Base-by-base conservation (phyloP, 208 protist species). In the Trypanosoma lewisi region DNA sequence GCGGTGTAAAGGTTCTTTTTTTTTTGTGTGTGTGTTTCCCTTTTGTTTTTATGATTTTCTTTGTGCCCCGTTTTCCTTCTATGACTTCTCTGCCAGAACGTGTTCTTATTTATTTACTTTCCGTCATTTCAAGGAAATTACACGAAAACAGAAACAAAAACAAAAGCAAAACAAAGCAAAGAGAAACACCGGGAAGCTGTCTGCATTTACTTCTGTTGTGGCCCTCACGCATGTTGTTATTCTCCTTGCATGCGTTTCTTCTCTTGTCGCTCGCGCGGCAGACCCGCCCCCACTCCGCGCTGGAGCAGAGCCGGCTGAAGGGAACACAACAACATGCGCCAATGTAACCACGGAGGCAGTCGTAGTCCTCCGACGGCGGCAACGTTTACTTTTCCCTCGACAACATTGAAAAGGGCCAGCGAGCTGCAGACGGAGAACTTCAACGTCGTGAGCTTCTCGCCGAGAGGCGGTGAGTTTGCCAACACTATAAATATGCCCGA, bases 371-470 rank as follows among this genome's bases (percentile, higher is more conserved):
- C 21, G 56, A 28, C 51, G 75, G 36, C 44, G 56, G 25, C 33
- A 75, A 60, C 0, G 51, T 83, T 23, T 74, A 44, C 31, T 73
- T 83, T 19, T 65, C 51, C 4, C 55, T 88, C 16, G 51, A 80
- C 25, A 63, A 47, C 6, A 6, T 77, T 9, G 56, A 50, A 27
- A 47, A 66, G 78, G 23, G 78, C 71, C 1, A 66, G 68, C 21
- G 50, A 47, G 23, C 33, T 85, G 19, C 25, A 3, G 5, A 68
- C 62, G 12, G 31, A 58, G 4, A 56, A 67, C 25, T 65, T 85
- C 5, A 77, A 80, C 33, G 79, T 83, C 9, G 69, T 89, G 16
- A n/a, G 78, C 14, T 75, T 89, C 17, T 66, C 73, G 50, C 71
- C 79, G 1, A 76, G 83, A 36, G 83, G 83, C 23, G 67, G 63